Evolutionary conservation across 345 rosid species (phyloP).

Genomic region (Syzygium jambos): DNA sequence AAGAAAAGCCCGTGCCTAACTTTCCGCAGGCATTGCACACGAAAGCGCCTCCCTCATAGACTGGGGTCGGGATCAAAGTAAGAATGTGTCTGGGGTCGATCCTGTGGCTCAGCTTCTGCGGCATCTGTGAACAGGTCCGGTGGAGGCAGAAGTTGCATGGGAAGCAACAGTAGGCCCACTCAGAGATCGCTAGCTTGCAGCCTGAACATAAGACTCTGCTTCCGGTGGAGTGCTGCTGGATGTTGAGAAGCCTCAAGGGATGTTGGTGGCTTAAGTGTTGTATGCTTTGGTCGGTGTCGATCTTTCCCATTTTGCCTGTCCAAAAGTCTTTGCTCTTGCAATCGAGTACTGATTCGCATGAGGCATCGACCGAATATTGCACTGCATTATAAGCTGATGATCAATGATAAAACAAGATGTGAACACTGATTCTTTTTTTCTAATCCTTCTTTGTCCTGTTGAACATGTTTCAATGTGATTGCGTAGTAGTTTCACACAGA

Average conservation of each 20-base stretch:
- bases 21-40: not conserved
- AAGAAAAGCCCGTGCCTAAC: not conserved
- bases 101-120: not conserved
- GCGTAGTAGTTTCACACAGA: not conserved
- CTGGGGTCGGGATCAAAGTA: not conserved
- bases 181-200: not conserved
- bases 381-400: not conserved
- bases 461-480: not conserved
- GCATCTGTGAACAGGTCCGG: not conserved
- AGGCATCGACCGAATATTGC: not conserved
- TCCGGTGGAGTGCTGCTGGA: not conserved
- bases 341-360: not conserved
- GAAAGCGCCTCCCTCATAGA: not conserved
- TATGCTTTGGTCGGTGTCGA: not conserved
- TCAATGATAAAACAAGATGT: not conserved
- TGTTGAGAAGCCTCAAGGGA: not conserved
- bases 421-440: not conserved
- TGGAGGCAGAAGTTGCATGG: not conserved
- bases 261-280: not conserved
- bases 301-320: not conserved
- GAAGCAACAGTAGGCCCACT: not conserved
- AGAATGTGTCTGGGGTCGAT: not conserved
- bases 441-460: not conserved
- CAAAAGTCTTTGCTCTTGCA: not conserved
- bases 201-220: not conserved